These are phyloP conservation scores for Hansenula sp. DNA, from an alignment of 1,139 yeast genomes.

Conservation along the genomic window DNA sequence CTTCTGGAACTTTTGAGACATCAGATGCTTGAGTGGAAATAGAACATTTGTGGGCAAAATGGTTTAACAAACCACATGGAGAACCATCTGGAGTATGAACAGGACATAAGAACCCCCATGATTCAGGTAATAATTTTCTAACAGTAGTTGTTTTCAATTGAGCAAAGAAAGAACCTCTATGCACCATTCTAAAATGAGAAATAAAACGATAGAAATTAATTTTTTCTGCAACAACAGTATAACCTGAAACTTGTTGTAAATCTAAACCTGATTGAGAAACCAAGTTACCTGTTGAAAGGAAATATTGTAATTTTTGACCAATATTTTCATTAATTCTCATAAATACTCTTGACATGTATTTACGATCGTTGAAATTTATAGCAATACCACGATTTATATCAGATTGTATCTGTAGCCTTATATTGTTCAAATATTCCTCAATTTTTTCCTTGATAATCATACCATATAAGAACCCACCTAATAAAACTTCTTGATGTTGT, in stretches of 20 bases:
- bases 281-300: slow-evolving; percentile 93
- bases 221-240: slow-evolving; percentile 97
- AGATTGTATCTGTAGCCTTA: slow-evolving; percentile 69
- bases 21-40: slow-evolving; percentile 77
- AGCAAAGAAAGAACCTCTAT: slow-evolving; percentile 98
- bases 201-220: slow-evolving; percentile 95
- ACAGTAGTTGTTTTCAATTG: slow-evolving; percentile 97
- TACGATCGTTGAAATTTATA: slow-evolving; percentile 77
- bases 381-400: slow-evolving; percentile 82
- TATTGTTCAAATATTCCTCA: slow-evolving; percentile 80
- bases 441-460: slow-evolving; percentile 95
- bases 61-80: slow-evolving; percentile 97
- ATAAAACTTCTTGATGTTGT: slow-evolving; percentile 93
- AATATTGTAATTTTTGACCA: slow-evolving; percentile 91
- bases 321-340: slow-evolving; percentile 84
- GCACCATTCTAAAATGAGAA: slow-evolving; percentile 98
- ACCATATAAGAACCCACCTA: slow-evolving; percentile 96
- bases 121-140: slow-evolving; percentile 92
- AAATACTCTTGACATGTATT: slow-evolving; percentile 78
- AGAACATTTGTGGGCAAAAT: slow-evolving; percentile 91
- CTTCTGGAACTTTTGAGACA: slow-evolving; percentile 64
- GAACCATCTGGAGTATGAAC: slow-evolving; percentile 99
- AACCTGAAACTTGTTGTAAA: slow-evolving; percentile 97
- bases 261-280: slow-evolving; percentile 97
- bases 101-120: slow-evolving; percentile 99